Evolutionary conservation across 169 alveolate species (phyloP).

Genomic region (Cryptosporidium baileyi): DNA sequence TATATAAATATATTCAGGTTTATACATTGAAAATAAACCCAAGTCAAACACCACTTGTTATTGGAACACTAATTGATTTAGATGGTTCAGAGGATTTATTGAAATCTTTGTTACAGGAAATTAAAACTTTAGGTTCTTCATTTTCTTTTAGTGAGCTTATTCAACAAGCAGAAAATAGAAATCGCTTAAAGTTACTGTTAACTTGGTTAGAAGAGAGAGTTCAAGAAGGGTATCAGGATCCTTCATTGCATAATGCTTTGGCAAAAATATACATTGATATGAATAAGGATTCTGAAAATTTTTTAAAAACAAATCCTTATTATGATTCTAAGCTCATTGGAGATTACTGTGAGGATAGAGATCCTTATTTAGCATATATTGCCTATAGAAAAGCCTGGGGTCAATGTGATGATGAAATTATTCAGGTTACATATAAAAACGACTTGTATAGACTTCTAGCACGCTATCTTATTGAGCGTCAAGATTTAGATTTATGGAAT

Average conservation of each 20-base stretch:
- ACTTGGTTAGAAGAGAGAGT: conserved; percentile 97
- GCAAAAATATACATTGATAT: conserved; percentile 98
- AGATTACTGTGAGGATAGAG: conserved; percentile 98
- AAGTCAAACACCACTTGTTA: conserved; percentile 95
- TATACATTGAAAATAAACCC: conserved; percentile 95
- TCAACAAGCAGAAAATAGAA: conserved; percentile 96
- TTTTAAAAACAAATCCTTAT: conserved; percentile 93
- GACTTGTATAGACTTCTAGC: conserved; percentile 96
- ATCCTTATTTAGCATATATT: conserved; percentile 98
- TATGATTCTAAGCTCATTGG: conserved; percentile 97
- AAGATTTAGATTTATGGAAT: conserved; percentile 95
- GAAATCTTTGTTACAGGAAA: conserved; percentile 87
- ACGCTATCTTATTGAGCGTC: conserved; percentile 94
- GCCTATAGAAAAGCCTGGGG: conserved; percentile 99
- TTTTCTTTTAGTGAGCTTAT: conserved; percentile 95
- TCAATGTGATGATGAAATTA: conserved; percentile 95
- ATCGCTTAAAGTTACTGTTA: conserved; percentile 92
- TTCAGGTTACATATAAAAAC: conserved; percentile 94
- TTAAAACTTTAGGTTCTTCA: conserved; percentile 90
- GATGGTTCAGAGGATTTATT: conserved; percentile 97
- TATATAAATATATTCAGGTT: conserved; percentile 96
- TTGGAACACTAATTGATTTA: conserved; percentile 96
- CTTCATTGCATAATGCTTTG: conserved; percentile 96
- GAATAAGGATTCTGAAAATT: conserved; percentile 94
- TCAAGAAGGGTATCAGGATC: conserved; percentile 95